Conservation (phyloP, 2,329 filamentous ascomycete genomes). For the Ramularia collo-cygni region DNA sequence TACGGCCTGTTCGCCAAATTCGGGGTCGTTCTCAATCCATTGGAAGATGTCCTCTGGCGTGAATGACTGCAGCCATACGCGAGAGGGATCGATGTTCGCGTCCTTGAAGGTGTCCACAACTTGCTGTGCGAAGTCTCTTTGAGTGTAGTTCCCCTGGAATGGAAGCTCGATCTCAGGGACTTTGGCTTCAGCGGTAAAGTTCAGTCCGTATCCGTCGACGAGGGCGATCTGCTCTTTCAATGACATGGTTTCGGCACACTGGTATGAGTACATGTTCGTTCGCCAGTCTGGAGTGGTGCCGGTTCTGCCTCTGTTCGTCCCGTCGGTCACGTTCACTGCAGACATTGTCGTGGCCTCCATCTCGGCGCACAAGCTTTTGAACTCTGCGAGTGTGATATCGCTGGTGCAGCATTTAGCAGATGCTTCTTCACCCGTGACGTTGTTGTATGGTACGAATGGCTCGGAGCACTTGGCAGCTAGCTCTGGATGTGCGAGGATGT, state of each 20-base stretch:
- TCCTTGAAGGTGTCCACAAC: conserved; percentile 54
- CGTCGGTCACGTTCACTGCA: conserved; percentile 47
- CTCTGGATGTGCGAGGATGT: conserved; percentile 56
- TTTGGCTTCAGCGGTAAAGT: conserved; percentile 64
- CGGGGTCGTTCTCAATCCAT: conserved; percentile 57
- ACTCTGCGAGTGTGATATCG: conserved; percentile 63
- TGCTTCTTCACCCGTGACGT: conserved; percentile 40
- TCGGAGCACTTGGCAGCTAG: conserved; percentile 58
- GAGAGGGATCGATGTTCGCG: conserved; percentile 45
- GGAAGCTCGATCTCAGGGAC: conserved; percentile 57
- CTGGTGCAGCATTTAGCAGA: conserved; percentile 63
- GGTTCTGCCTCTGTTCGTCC: conserved; percentile 41
- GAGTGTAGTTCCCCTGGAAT: conserved; percentile 57
- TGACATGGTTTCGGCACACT: conserved; percentile 56
- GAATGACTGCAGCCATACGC: conserved; percentile 61
- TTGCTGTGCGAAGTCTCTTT: conserved; percentile 58
- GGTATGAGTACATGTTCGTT: conserved; percentile 56
- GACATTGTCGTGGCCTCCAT: conserved; percentile 59
- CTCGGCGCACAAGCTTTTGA: conserved; percentile 61
- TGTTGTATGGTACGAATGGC: conserved; percentile 49
- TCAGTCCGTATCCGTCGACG: conserved; percentile 51
- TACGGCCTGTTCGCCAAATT: conserved; percentile 56
- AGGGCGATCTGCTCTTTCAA: conserved; percentile 57
- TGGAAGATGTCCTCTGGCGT: conserved; percentile 48
- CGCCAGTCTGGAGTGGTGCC: conserved; percentile 50